A percentile compares a stretch with the other conserved stretches of the same genome.
Conservation (phyloP, 805 yeast genomes). For the Soucietia sequanensis region DNA sequence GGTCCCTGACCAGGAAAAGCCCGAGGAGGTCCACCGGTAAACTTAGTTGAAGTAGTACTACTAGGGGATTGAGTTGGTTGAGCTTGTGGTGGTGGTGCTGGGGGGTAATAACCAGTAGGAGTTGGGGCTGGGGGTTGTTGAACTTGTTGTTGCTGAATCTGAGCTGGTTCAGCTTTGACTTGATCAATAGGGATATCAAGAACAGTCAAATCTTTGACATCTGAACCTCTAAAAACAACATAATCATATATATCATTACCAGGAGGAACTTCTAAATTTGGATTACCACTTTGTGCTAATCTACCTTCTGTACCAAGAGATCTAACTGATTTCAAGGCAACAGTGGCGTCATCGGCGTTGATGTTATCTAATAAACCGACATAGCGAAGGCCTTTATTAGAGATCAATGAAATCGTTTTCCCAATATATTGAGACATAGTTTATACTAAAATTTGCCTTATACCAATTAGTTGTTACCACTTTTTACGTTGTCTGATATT, state of each 20-base stretch:
- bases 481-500: no score
- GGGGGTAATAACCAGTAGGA: conserved; percentile 13
- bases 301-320: conserved; percentile 94
- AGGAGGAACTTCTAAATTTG: conserved; percentile 68
- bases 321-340: conserved; percentile 74
- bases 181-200: conserved; percentile 68
- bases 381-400: conserved; percentile 79
- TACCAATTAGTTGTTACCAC: no score
- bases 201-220: conserved; percentile 85
- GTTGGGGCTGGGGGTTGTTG: conserved; percentile 10
- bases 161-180: conserved; percentile 51
- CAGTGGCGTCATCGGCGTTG: conserved; percentile 88
- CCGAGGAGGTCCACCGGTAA: conserved; percentile 5
- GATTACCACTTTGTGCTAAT: conserved; percentile 53
- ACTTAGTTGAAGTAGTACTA: no score
- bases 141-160: background rate
- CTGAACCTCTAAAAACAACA: conserved; percentile 86
- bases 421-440: conserved; percentile 91
- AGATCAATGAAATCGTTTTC: conserved; percentile 77
- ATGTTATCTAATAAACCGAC: conserved; percentile 87
- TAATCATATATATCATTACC: conserved; percentile 67
- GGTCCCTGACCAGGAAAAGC: no score
- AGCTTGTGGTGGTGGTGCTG: conserved; percentile 7
- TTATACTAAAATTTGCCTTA: no score
- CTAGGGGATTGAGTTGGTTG: conserved; percentile 7